A percentile compares a stretch with the other conserved stretches of the same genome.
Evolutionary conservation across 305 asterid species (phyloP).

Genomic region (Fraxinus sp.): DNA sequence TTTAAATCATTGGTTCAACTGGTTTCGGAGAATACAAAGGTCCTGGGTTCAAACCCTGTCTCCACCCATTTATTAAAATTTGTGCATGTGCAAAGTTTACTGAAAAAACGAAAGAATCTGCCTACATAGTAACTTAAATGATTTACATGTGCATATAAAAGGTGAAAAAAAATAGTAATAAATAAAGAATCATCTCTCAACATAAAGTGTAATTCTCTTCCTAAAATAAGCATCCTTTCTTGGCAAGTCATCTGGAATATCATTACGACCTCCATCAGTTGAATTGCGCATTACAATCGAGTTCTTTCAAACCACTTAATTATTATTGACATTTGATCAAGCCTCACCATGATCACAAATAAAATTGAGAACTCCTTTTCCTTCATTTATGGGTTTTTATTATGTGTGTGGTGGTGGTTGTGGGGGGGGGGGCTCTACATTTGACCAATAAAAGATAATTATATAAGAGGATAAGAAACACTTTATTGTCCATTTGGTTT

Average conservation of each 20-base stretch:
- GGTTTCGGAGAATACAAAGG: not conserved
- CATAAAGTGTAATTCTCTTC: not conserved
- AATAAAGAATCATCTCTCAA: not conserved
- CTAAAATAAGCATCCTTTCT: not conserved
- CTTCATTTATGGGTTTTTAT: not conserved
- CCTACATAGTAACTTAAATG: not conserved
- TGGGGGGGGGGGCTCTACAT: not conserved
- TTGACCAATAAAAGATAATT: not conserved
- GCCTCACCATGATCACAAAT: not conserved
- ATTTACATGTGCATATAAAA: not conserved
- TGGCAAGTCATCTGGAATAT: not conserved
- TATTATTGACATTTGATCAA: conserved; percentile 4
- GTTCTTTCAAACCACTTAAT: not conserved
- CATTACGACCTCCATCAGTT: not conserved
- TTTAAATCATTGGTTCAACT: not conserved
- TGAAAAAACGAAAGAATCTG: not conserved
- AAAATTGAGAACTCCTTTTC: not conserved
- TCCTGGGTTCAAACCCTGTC: not conserved
- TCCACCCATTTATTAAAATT: not conserved
- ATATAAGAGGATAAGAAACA: not conserved
- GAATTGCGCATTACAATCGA: not conserved
- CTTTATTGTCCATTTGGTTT: not conserved
- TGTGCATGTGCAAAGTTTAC: not conserved
- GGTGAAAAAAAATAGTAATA: not conserved
- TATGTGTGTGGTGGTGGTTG: not conserved